Evolutionary conservation across 1,284 basidiomycete genomes (phyloP), one percentile per base, ranked within the genome.

Genomic region (Leccinum angustisporum): DNA sequence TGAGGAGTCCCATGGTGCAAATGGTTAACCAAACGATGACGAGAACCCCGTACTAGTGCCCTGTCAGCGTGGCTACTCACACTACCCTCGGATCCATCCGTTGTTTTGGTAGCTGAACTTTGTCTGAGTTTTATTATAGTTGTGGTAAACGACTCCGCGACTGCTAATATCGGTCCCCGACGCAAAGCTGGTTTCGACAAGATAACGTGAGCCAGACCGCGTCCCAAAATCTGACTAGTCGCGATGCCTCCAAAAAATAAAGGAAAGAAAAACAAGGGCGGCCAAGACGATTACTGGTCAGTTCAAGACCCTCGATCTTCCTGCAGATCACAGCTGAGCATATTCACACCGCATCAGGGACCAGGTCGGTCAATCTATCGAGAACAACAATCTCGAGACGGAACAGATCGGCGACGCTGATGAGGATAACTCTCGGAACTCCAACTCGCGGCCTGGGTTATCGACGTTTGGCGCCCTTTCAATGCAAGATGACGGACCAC

Each of bases 221-320:
- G 36, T 52, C 54, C 9, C 30, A 54, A 43, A 48, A 13, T 21
- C 21, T 48, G 46, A 48, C 18, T 21, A 38, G 40, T 38, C 59
- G 59, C 64, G 61, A 95, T 96, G 94, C 81, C 93, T 62, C 92
- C 93, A 57, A 96, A 95, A 80, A 91, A 86, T 72, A 92, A 94
- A 75, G 90, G 85, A 64, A 95, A 95, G 81, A 95, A 94, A 76
- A 86, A 82, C 25, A 94, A 94, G 78, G 93, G 89, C 76, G 80
- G 90, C 69, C 91, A 92, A 65, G 92, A 91, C 60, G 88, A 91
- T 66, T 91, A 85, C 79, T 95, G 93, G 93, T 94, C 67, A 61
- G 86, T 70, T 30, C 25, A 58, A 36, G 30, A 6, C 52, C n/a
- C 57, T 63, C 62, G 59, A 63, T 71, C 50, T 50, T 52, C 36